phyloP scores from a whole-genome alignment of 441 rosid genomes.

The Croton laevigatus region DNA sequence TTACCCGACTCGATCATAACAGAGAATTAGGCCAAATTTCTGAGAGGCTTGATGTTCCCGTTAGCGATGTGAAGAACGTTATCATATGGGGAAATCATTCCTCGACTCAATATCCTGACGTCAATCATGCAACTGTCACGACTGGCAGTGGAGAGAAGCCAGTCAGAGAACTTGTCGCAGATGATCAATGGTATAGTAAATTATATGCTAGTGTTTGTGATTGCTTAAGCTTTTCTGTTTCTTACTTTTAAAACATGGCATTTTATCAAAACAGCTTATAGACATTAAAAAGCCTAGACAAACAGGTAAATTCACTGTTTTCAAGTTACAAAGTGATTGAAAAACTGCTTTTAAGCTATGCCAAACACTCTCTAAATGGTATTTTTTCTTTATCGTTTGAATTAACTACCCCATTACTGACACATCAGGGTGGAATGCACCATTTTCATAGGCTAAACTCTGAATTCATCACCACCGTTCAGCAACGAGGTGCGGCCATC shows the following conservation, averaged over 20 bases:
- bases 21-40: slow-evolving; percentile 71
- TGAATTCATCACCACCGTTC: slow-evolving; percentile 58
- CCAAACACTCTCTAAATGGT: too few species aligned
- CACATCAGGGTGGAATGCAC: neutral
- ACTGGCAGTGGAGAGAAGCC: slow-evolving; percentile 39
- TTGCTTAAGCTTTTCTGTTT: too few species aligned
- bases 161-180: slow-evolving; percentile 42
- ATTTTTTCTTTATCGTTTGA: too few species aligned
- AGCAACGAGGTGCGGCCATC: slow-evolving; percentile 66
- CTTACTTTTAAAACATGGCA: too few species aligned
- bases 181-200: slow-evolving; percentile 49
- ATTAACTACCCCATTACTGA: too few species aligned
- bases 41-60: slow-evolving; percentile 53
- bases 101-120: slow-evolving; percentile 84
- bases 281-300: too few species aligned
- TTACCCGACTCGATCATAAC: slow-evolving; percentile 81
- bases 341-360: too few species aligned
- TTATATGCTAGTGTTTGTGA: too few species aligned
- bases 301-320: too few species aligned
- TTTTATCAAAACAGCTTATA: too few species aligned
- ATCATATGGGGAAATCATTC: slow-evolving; percentile 94
- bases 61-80: slow-evolving; percentile 61
- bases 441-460: slow-evolving; percentile 36
- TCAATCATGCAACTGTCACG: slow-evolving; percentile 55
- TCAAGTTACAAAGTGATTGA: too few species aligned